Evolutionary conservation across 2,329 filamentous ascomycete genomes (phyloP), one percentile per base, ranked within the genome.

Genomic region (Fusarium keratoplasticum): DNA sequence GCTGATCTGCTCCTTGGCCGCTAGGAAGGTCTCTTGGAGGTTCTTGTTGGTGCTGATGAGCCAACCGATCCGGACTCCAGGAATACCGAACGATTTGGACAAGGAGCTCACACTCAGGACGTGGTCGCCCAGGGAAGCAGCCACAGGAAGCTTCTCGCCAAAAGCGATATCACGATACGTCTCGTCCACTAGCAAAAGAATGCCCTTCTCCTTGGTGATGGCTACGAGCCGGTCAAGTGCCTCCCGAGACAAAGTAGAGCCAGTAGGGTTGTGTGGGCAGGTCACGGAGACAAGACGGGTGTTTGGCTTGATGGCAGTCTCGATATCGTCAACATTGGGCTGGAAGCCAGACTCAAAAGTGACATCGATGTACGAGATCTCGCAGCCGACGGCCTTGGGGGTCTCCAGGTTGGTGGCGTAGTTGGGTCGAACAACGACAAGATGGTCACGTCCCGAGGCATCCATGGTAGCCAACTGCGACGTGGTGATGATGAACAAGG

Each of bases 361-460:
- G 3, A 79, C 64, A 20, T 78, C 74, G 10, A 77, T 57, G 58
- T 63, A 74, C 6, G 73, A 73, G 25, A 79, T 78, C 2, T 71
- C 66, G 55, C 74, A 78, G 4, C 77, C 75, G 13, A 77, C 74
- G 6, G 75, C 63, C 36, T 66, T 67, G 4, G 77, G 75, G 0
- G 66, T 75, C 50, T 79, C 77, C 4, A 77, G 44, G 40, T 75
- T 78, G 22, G 72, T 77, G 1, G 77, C 71, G 22, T 79, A 79
- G 57, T 79, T 79, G 20, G 77, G 77, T 10, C 75, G 69, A 13
- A 71, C 64, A 22, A 78, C 69, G 13, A 78, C 59, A 7, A 78
- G 64, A 47, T 77, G 77, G n/a, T 70, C 59, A 18, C 42, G 22
- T 4, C 8, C 42, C 22, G 22, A 47, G 14, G 42, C 42, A 25